Base-by-base conservation (phyloP, 2,329 filamentous ascomycete species). In the Xylariaceae sp. region DNA sequence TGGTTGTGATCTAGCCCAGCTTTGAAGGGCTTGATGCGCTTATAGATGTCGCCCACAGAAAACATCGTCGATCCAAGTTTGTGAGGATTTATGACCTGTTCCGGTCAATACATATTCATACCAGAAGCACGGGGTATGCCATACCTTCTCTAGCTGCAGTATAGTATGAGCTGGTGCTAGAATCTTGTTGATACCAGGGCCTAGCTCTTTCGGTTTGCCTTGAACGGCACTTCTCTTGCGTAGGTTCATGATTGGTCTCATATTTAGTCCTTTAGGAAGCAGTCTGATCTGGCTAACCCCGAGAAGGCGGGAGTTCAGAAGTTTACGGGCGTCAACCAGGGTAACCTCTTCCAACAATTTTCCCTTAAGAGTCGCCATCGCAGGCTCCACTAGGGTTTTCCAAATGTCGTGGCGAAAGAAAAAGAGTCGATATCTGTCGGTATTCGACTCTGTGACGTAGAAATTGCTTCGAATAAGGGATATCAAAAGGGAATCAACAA, bases 401-500 rank as follows among this genome's bases (percentile, higher is more conserved):
- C 93, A 98, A 9, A 93, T 73, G 62, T 98, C 93, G 50, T 98
- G 93, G 3, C 91, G 85, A 60, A 96, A 97, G 65, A 89, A 98
- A 63, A 95, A 95, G 1, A 97, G 67, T 19, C 81, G 80, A 54
- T 93, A 89, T 13, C 85, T 82, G 57, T 95, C 81, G 1, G 73
- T 72, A 48, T 81, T 89, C 0, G 89, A 93, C 62, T 98, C 93
- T 0, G 93, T 98, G 29, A 96, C 87, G 58, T 97, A 91, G 56
- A 98, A 98, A 56, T 93, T 90, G 48, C 79, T 82, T 26, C 87
- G 81, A 36, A 97, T 77, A 7, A 98, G 73, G 9, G 93, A 91
- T 53, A 97, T 86, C 42, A 98, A 60, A 17, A 96, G 73, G 0
- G 90, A 96, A 63, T 98, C 93, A 55, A 98, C 93, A 3, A 95